Base-by-base conservation (phyloP, 2,329 filamentous ascomycete species). In the Venturia effusa region DNA sequence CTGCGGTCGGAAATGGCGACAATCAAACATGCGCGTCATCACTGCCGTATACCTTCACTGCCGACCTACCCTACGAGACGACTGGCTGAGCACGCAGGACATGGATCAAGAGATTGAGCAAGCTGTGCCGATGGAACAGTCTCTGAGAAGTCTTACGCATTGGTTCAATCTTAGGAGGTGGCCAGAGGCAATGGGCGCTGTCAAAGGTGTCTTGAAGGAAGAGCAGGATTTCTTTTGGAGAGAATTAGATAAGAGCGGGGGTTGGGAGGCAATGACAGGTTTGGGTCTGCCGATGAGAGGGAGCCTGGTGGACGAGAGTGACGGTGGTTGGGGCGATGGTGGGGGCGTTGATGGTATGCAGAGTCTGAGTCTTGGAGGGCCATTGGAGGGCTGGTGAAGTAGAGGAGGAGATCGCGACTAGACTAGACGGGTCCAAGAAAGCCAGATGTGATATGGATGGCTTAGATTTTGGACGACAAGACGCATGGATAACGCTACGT, bases 11-110 rank as follows among this genome's bases (percentile, higher is more conserved):
- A 99, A 99, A 78, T 99, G 94, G 94, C 87, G 94, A 17, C 94
- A 97, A 78, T 87, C 87, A 69, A 97, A 99, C 75, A 99, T 99
- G 94, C 89, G 93, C 64, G 92, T 97, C 71, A 99, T 99, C 72
- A 99, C 94, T 0, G 92, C 92, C 3, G 90, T 99, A 1, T 99
- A 97, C 75, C 81, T 99, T 60, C 90, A 96, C 76, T 96, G 93
- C 72, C 84, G 92, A 8, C 93, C 93, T 0, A 93, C 97, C 74
- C 81, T 99, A 57, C 84, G 93, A 37, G 94, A 99, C 72, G 94
- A 97, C 76, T 97, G 94, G 93, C 82, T 97, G 0, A 87, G 90
- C 0, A 93, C 93, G 5, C 89, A 88, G 66, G 92, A 97, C 72
- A 87, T 97, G 1, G 94, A 99, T 70, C 90, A 88, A 0, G 93